Base-by-base conservation (phyloP, 2,329 filamentous ascomycete species). In the Diaporthe vaccinii region DNA sequence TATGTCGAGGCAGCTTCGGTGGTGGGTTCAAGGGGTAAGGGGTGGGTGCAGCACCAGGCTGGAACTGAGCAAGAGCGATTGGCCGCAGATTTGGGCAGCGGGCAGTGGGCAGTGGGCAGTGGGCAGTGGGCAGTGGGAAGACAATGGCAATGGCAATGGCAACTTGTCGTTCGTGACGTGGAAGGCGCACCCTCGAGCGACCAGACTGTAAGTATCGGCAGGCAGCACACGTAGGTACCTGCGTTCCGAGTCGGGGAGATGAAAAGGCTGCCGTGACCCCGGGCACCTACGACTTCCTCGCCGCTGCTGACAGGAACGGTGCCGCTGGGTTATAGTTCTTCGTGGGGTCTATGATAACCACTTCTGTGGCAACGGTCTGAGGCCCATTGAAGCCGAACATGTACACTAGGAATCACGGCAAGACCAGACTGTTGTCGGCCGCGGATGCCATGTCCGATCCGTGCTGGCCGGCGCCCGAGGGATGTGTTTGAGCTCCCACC, bases 391-490 rank as follows among this genome's bases (percentile, higher is more conserved):
- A 25, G 14, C 12, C 51, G n/a, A 41, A 25, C 36, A 41, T 20
- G 34, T 44, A n/a, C n/a, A n/a, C n/a, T n/a, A 31, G 36, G 4
- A 8, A 44, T 20, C 36, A 15, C 58, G n/a, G 36, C 36, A 44
- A 31, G 14, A 25, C 14, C 36, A 44, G 41, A 41, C 14, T 17
- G 41, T 15, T 20, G n/a, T 62, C 39, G 39, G 39, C 59, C n/a
- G 39, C 36, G 39, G 34, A 62, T 41, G 39, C 59, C 39, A 44
- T 62, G 59, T 22, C 59, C 39, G 59, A 46, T 39, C 39, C 15
- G 59, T n/a, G 39, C 59, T 62, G 59, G 17, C 59, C 59, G 59
- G 59, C 39, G 3, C 59, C 61, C 41, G 61, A 49, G 44, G 36
- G 14, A 20, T 6, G 44, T 17, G 17, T 1, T 65, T 31, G n/a